Base-by-base conservation (phyloP, 1,139 yeast species). In the Taiozyma onychis region DNA sequence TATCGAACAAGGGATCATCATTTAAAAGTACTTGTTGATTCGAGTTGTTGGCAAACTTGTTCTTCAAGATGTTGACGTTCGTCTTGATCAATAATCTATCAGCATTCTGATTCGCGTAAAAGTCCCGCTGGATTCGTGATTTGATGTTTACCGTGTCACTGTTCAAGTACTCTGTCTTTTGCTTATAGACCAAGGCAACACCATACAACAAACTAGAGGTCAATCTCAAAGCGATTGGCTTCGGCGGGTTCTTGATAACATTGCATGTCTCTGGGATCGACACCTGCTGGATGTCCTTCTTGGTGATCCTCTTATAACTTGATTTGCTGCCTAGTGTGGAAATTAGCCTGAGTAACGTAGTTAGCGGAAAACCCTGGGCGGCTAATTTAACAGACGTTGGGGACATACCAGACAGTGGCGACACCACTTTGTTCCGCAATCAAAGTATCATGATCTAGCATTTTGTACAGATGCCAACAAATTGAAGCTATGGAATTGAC, bases 191-290 rank as follows among this genome's bases (percentile, higher is more conserved):
- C 41, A 83, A 60, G 0, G 85, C 71, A 2, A 82, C 72, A 0
- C 90, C 90, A 56, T 77, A 75, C 53, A 84, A 63, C 26, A 84
- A 63, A 50, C 69, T 76, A 0, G 87, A 78, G 0, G 76, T 68
- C 28, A 74, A 67, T 37, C 84, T 63, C 28, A 82, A 69, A 2
- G 75, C 69, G 24, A 69, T 57, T 1, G 69, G 63, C 1, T 61
- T 51, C 3, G 61, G 55, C 2, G 69, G 62, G 3, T 59, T 50
- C 7, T 65, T 59, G 43, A 78, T 66, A 6, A 65, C 65, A 1
- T 57, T 54, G 56, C 85, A 79, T 0, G 76, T 68, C 10, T 66
- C 61, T 0, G 83, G 82, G 30, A 81, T 78, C 2, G 80, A 75
- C 0, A 76, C 64, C 1, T 66, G 60, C 18, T 71, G 61, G 11